phyloP scores from a whole-genome alignment of 139 green algal genomes.

The Ettlia oleoabundans region DNA sequence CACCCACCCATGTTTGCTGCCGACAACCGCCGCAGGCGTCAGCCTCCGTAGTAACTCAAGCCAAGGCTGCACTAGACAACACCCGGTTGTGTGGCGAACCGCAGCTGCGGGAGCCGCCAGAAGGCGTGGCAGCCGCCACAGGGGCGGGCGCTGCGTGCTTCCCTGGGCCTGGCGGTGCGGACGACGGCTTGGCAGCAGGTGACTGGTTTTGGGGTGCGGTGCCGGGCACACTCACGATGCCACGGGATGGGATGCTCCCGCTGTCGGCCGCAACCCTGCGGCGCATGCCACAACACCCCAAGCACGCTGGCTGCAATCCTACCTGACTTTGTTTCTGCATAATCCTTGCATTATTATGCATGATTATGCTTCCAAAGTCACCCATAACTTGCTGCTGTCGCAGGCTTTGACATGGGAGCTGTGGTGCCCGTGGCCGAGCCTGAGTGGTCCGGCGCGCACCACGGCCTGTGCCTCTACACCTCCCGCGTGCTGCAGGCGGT shows the following conservation, averaged over 20 bases:
- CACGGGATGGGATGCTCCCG: neutral
- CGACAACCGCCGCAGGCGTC: neutral
- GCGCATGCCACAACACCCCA: neutral
- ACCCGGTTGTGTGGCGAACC: constrained; percentile 77
- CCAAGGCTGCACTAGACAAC: constrained; percentile 76
- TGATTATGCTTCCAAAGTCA: neutral
- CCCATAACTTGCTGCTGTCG: neutral
- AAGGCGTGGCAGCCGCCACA: constrained; percentile 11
- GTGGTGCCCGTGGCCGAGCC: constrained; percentile 74
- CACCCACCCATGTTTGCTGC: no score
- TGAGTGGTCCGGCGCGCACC: constrained; percentile 80
- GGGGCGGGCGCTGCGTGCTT: neutral
- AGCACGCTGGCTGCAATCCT: no score
- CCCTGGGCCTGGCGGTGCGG: neutral
- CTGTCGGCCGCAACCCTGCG: neutral
- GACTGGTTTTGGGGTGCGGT: neutral
- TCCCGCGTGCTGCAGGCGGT: constrained; percentile 74
- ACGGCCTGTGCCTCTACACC: constrained; percentile 81
- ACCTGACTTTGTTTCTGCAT: neutral
- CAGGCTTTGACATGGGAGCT: constrained; percentile 76
- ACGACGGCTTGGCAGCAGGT: neutral
- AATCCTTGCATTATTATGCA: neutral
- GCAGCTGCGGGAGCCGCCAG: constrained; percentile 24
- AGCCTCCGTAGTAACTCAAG: constrained; percentile 33
- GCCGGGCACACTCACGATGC: neutral